Conservation (phyloP, 352 stramenopile species). For the Phytophthora melonis region DNA sequence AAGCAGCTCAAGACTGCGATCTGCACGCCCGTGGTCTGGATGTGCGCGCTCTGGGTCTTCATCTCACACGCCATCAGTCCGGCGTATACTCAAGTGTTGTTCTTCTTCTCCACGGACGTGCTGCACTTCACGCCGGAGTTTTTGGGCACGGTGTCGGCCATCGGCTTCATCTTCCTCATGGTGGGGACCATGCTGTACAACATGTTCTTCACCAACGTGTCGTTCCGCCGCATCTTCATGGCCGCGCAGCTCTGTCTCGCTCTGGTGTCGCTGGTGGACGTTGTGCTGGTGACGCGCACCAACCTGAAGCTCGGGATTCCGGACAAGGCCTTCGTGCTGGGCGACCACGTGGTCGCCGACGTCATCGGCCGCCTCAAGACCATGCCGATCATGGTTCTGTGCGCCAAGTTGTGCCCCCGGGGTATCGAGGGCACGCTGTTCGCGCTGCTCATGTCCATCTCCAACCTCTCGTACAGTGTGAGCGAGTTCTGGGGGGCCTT, state of each 20-base stretch:
- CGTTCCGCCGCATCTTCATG: constrained; percentile 95
- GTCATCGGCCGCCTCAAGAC: constrained; percentile 87
- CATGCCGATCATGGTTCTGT: constrained; percentile 96
- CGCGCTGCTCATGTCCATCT: constrained; percentile 97
- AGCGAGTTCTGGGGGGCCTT: constrained; percentile 94
- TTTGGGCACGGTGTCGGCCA: constrained; percentile 87
- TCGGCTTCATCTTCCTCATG: constrained; percentile 86
- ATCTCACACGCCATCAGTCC: constrained; percentile 94
- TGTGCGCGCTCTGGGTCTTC: constrained; percentile 96
- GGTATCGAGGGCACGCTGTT: constrained; percentile 98
- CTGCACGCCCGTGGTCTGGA: constrained; percentile 92
- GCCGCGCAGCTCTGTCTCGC: constrained; percentile 83
- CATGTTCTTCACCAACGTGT: constrained; percentile 88
- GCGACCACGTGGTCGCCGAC: constrained; percentile 93
- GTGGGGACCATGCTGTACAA: constrained; percentile 88
- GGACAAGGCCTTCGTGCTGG: constrained; percentile 96
- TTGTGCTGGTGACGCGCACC: constrained; percentile 92
- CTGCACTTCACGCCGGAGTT: constrained; percentile 96
- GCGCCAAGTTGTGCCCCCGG: constrained; percentile 94
- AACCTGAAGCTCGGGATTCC: constrained; percentile 95
- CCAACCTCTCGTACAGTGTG: constrained; percentile 94
- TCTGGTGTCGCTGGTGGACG: constrained; percentile 76
- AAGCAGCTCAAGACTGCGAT: constrained; percentile 83
- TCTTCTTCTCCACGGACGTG: constrained; percentile 97
- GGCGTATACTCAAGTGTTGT: constrained; percentile 94